phyloP scores from a whole-genome alignment of 2,329 filamentous ascomycete genomes.

The Penicillium sp. region DNA sequence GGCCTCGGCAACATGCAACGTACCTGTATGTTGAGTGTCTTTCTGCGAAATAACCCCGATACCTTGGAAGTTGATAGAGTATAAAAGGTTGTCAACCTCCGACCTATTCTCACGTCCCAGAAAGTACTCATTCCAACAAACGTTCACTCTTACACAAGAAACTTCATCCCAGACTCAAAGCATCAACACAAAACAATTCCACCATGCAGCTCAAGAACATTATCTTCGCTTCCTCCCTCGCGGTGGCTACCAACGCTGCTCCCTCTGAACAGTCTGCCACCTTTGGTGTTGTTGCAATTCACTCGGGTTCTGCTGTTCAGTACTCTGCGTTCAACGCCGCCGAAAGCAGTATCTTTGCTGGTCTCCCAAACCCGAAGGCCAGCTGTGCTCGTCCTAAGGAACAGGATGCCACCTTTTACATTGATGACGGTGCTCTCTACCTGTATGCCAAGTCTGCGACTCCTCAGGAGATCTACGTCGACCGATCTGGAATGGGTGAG shows the following conservation, averaged over 20 bases:
- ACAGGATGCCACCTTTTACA: conserved; percentile 55
- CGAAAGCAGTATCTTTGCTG: conserved; percentile 50
- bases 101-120: not conserved
- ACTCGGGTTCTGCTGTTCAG: conserved; percentile 56
- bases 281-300: conserved; percentile 58
- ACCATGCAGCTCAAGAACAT: conserved; percentile 37
- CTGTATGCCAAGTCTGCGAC: conserved; percentile 53
- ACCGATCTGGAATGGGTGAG: conserved; percentile 64
- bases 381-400: conserved; percentile 48
- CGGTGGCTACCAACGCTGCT: conserved; percentile 32
- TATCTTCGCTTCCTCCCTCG: conserved; percentile 34
- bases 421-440: conserved; percentile 53
- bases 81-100: not conserved
- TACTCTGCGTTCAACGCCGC: conserved; percentile 52
- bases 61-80: not conserved
- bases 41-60: conserved; percentile 6
- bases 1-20: not conserved
- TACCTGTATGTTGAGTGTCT: not conserved
- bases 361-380: conserved; percentile 52
- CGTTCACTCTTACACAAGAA: not conserved
- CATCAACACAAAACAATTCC: not conserved
- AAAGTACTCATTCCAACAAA: not conserved
- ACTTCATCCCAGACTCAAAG: not conserved
- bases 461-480: conserved; percentile 57
- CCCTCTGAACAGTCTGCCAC: conserved; percentile 33